Conservation (phyloP, 1,284 basidiomycete genomes). For the Malassezia restricta region DNA sequence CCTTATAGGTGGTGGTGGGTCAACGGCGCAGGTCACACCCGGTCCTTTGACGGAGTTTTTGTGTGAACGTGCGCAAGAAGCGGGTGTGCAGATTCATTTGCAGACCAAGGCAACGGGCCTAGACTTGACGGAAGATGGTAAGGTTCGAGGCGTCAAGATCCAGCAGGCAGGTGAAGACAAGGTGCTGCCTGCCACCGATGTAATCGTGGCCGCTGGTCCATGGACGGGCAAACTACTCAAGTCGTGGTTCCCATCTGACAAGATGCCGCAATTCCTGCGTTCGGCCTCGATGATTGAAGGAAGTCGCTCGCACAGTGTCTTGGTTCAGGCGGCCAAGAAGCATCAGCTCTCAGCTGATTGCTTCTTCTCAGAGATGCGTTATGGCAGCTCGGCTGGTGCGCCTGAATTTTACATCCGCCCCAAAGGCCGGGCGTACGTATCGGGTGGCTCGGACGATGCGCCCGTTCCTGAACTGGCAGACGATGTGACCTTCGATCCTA, state of each 20-base stretch:
- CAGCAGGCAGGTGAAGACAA: conserved; percentile 12
- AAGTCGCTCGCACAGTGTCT: conserved; percentile 51
- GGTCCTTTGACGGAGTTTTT: conserved; percentile 66
- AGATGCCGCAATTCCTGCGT: conserved; percentile 39
- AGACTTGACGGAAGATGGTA: conserved; percentile 15
- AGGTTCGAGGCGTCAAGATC: conserved; percentile 19
- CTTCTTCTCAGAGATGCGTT: conserved; percentile 52
- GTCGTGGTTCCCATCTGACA: conserved; percentile 49
- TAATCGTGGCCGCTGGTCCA: conserved; percentile 65
- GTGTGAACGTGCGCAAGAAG: conserved; percentile 51
- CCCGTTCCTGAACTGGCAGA: conserved; percentile 44
- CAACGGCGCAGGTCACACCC: conserved; percentile 70
- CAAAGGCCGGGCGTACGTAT: conserved; percentile 46
- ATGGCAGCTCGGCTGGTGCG: conserved; percentile 27
- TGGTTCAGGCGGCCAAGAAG: conserved; percentile 38
- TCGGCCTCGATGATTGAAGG: conserved; percentile 45
- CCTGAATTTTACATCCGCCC: conserved; percentile 41
- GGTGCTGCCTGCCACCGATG: conserved; percentile 40
- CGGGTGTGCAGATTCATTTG: conserved; percentile 48
- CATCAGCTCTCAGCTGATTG: conserved; percentile 46
- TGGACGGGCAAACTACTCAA: conserved; percentile 62
- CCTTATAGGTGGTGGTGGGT: conserved; percentile 47
- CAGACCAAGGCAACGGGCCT: conserved; percentile 34
- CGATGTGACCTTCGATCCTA: conserved; percentile 31
- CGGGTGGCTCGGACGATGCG: conserved; percentile 47